Conservation (phyloP, 352 stramenopile species). For the Elongisporangium undulatum region DNA sequence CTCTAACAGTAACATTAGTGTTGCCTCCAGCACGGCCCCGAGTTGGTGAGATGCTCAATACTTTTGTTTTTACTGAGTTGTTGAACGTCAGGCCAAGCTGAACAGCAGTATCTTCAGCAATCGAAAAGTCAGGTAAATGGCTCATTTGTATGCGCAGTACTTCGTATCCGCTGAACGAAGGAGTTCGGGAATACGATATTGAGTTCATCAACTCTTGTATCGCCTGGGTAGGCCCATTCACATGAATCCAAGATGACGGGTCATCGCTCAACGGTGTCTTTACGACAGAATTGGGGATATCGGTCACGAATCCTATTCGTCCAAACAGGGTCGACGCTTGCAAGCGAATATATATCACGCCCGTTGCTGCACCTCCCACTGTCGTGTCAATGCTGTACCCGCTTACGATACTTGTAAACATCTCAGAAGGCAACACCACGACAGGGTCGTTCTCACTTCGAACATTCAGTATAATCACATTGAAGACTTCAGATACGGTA, state of each 20-base stretch:
- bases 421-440: conserved; percentile 23
- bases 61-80: conserved; percentile 13
- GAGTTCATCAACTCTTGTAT: conserved; percentile 35
- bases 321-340: conserved; percentile 45
- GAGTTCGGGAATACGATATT: conserved; percentile 36
- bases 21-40: conserved; percentile 31
- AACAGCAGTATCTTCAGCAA: conserved; percentile 36
- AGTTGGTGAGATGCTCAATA: conserved; percentile 22
- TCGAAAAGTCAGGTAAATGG: conserved; percentile 30
- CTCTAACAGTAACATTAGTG: conserved; percentile 34
- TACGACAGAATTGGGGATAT: conserved; percentile 18
- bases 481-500: conserved; percentile 36
- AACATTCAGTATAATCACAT: conserved; percentile 37
- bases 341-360: conserved; percentile 33
- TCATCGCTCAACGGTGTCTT: conserved; percentile 18
- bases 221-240: conserved; percentile 29
- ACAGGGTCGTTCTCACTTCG: conserved; percentile 41
- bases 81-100: conserved; percentile 34
- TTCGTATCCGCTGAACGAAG: conserved; percentile 57
- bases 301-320: conserved; percentile 29
- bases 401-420: conserved; percentile 26
- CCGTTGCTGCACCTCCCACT: conserved; percentile 8
- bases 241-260: conserved; percentile 20
- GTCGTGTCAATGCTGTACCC: conserved; percentile 40
- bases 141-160: conserved; percentile 54